These are phyloP conservation scores for Nitzschia palea DNA, from an alignment of 108 stramenopile genomes.

Conservation along the genomic window DNA sequence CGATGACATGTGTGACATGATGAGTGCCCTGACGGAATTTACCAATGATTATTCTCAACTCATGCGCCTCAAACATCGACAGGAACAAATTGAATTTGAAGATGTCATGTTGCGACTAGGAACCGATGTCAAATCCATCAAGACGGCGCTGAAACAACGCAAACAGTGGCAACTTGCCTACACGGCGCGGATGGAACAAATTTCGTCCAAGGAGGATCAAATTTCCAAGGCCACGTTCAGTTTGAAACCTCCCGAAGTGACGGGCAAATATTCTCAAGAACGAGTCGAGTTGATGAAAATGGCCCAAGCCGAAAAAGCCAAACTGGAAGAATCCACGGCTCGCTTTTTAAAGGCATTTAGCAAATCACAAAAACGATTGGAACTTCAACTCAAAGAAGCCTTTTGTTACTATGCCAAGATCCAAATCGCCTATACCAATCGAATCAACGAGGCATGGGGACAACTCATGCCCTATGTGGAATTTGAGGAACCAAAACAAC, in stretches of 20 bases:
- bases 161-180: slow-evolving; percentile 69
- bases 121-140: slow-evolving; percentile 67
- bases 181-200: slow-evolving; percentile 61
- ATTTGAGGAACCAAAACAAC: background rate
- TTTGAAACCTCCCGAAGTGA: slow-evolving; percentile 39
- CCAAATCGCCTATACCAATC: slow-evolving; percentile 78
- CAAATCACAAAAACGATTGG: slow-evolving; percentile 60
- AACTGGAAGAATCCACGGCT: slow-evolving; percentile 67
- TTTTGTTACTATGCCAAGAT: slow-evolving; percentile 70
- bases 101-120: slow-evolving; percentile 72
- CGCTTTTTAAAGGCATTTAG: slow-evolving; percentile 80
- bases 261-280: slow-evolving; percentile 34
- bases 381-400: slow-evolving; percentile 53
- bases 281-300: slow-evolving; percentile 31
- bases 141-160: slow-evolving; percentile 75
- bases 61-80: slow-evolving; percentile 68
- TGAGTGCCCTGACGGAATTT: slow-evolving; percentile 43
- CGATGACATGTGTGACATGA: slow-evolving; percentile 31
- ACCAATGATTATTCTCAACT: slow-evolving; percentile 54
- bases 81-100: slow-evolving; percentile 73
- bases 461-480: slow-evolving; percentile 59
- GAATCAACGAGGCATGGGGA: slow-evolving; percentile 74
- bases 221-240: slow-evolving; percentile 38
- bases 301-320: slow-evolving; percentile 46
- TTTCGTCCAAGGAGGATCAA: slow-evolving; percentile 48